phyloP scores from a whole-genome alignment of 75 land plant species.

The Sequoiadendron giganteum region DNA sequence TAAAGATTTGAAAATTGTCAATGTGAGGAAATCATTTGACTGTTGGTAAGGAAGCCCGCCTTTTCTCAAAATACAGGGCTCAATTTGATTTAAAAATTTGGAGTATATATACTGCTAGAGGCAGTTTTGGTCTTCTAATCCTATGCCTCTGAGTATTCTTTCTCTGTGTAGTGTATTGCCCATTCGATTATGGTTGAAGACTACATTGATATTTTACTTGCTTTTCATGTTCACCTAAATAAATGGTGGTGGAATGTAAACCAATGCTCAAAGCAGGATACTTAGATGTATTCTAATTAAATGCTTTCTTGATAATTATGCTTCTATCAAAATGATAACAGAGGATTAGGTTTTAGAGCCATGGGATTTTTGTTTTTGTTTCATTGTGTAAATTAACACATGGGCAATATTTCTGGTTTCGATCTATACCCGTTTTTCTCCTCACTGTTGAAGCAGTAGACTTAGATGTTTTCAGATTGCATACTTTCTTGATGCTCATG shows the following conservation, averaged over 20 bases:
- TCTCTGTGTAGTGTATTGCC: neutral
- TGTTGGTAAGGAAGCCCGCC: neutral
- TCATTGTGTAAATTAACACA: neutral
- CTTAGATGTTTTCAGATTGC: neutral
- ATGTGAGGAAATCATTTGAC: constrained; percentile 1
- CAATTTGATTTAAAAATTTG: neutral
- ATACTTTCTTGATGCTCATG: neutral
- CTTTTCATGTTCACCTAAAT: neutral
- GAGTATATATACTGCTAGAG: neutral
- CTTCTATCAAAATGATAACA: neutral
- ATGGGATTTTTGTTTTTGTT: neutral
- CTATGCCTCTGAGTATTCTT: neutral
- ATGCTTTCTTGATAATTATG: neutral
- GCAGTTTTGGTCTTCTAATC: neutral
- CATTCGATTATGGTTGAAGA: neutral
- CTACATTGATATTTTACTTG: neutral
- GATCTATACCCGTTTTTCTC: neutral
- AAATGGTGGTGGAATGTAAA: neutral
- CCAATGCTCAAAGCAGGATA: neutral
- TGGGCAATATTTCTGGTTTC: neutral
- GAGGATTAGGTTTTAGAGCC: neutral
- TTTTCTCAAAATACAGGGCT: neutral
- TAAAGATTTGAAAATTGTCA: neutral
- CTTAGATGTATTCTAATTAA: neutral
- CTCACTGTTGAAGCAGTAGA: neutral